phyloP scores from a whole-genome alignment of 371 early-diverging fungal species.

The Rhizopus sp. region DNA sequence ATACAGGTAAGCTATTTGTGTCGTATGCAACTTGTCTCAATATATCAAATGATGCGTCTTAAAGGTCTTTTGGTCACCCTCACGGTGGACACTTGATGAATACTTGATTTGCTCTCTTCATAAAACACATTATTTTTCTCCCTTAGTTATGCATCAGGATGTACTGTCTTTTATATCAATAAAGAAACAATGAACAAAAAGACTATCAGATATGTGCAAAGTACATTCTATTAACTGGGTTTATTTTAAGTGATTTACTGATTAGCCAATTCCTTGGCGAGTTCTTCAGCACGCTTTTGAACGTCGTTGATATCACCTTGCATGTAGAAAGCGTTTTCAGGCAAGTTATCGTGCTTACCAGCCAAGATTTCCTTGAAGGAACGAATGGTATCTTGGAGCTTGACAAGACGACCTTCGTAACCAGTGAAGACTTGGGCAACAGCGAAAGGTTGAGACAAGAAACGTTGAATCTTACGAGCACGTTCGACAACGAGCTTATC shows the following conservation, averaged over 20 bases:
- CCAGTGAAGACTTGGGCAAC: conserved; percentile 97
- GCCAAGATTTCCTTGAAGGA: conserved; percentile 95
- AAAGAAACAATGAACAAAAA: too few relatives aligned
- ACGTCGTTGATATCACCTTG: conserved; percentile 95
- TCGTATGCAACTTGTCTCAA: too few relatives aligned
- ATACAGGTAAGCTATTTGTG: too few relatives aligned
- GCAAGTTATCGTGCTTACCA: conserved; percentile 92
- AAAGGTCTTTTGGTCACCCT: too few relatives aligned
- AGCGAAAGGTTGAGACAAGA: conserved; percentile 98
- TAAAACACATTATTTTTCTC: too few relatives aligned
- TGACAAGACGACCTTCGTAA: conserved; percentile 92
- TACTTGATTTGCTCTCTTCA: too few relatives aligned
- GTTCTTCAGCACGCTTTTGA: conserved; percentile 86
- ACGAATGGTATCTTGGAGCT: conserved; percentile 91
- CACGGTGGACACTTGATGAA: too few relatives aligned
- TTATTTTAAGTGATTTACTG: conserved; percentile 11
- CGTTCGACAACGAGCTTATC: conserved; percentile 97
- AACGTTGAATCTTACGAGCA: conserved; percentile 92
- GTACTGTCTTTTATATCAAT: too few relatives aligned
- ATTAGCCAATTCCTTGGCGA: conserved; percentile 60
- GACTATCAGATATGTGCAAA: too few relatives aligned
- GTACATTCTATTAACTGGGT: too few relatives aligned
- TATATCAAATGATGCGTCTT: too few relatives aligned
- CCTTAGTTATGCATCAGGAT: too few relatives aligned
- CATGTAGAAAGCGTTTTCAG: conserved; percentile 98